Evolutionary conservation across 495 filamentous ascomycete species (phyloP).

Genomic region (Penicillium mononematosum): DNA sequence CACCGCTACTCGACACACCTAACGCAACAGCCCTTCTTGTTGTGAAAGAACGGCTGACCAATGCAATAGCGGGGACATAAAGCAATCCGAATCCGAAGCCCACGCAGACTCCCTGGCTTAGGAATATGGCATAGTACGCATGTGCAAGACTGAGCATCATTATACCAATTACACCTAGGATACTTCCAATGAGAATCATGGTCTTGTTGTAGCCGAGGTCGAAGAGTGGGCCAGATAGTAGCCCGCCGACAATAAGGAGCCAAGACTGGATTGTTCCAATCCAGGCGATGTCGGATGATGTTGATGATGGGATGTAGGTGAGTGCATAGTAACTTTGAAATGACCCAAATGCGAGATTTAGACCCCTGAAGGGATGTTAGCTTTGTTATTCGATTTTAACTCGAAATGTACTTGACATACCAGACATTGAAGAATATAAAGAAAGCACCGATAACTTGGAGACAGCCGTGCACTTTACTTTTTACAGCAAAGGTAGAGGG

Average conservation of each 20-base stretch:
- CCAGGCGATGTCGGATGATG: slow-evolving; percentile 43
- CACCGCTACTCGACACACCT: slow-evolving; percentile 44
- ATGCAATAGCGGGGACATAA: slow-evolving; percentile 42
- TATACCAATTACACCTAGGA: slow-evolving; percentile 38
- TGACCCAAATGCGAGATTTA: slow-evolving; percentile 42
- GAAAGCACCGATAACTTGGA: slow-evolving; percentile 29
- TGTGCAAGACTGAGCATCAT: slow-evolving; percentile 42
- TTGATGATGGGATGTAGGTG: slow-evolving; percentile 21
- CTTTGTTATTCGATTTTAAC: not conserved
- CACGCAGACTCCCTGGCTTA: slow-evolving; percentile 37
- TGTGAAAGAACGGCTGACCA: slow-evolving; percentile 43
- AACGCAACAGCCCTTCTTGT: slow-evolving; percentile 39
- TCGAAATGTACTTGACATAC: slow-evolving; percentile 11
- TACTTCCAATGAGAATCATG: slow-evolving; percentile 28
- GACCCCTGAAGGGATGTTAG: slow-evolving; percentile 23
- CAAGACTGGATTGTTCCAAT: slow-evolving; percentile 45
- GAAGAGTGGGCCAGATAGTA: slow-evolving; percentile 43
- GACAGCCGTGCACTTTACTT: slow-evolving; percentile 17
- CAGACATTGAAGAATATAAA: slow-evolving; percentile 35
- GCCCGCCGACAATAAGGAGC: slow-evolving; percentile 39
- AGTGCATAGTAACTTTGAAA: slow-evolving; percentile 47
- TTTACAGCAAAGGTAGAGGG: not conserved
- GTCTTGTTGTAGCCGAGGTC: slow-evolving; percentile 41
- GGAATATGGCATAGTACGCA: slow-evolving; percentile 34
- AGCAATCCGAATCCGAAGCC: slow-evolving; percentile 38